Conservation (phyloP, 495 filamentous ascomycete species). For the Xylaria sp. region DNA sequence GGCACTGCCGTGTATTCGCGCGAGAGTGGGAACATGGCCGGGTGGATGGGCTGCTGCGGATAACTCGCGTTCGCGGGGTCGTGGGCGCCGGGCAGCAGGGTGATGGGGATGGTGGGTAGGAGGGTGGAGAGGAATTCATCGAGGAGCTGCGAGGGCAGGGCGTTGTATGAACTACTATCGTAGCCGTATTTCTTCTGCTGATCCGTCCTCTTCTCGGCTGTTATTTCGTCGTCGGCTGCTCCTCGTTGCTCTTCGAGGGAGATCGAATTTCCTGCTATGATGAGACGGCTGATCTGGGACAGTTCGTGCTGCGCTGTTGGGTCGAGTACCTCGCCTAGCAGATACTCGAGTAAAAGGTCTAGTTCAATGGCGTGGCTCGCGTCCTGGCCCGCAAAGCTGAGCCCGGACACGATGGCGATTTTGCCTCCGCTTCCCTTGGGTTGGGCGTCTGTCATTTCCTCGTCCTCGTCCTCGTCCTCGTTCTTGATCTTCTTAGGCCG, state of each 20-base stretch:
- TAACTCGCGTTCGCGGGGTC: constrained; percentile 84
- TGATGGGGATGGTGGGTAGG: constrained; percentile 81
- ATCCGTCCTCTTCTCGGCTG: constrained; percentile 42
- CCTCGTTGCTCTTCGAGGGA: constrained; percentile 48
- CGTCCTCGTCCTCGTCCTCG: constrained; percentile 52
- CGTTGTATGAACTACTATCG: constrained; percentile 85
- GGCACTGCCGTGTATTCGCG: constrained; percentile 68
- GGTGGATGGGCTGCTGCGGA: constrained; percentile 83
- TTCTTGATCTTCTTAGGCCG: constrained; percentile 39
- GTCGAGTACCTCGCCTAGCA: constrained; percentile 80
- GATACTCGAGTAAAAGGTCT: constrained; percentile 83
- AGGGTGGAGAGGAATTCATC: constrained; percentile 83
- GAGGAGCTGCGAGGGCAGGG: constrained; percentile 78
- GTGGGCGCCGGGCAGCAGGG: constrained; percentile 74
- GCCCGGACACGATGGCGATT: constrained; percentile 87
- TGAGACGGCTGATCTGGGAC: constrained; percentile 77
- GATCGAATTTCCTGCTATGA: constrained; percentile 92
- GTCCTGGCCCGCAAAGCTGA: constrained; percentile 78
- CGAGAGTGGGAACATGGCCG: constrained; percentile 79
- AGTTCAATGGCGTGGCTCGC: constrained; percentile 72
- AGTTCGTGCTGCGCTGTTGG: constrained; percentile 62
- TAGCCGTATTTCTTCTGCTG: constrained; percentile 88
- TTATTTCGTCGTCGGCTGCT: constrained; percentile 39
- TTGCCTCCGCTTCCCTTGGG: constrained; percentile 58
- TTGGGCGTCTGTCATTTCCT: constrained; percentile 52